Conservation (phyloP, 2,329 filamentous ascomycete genomes). For the Paecilomyces formosus region DNA sequence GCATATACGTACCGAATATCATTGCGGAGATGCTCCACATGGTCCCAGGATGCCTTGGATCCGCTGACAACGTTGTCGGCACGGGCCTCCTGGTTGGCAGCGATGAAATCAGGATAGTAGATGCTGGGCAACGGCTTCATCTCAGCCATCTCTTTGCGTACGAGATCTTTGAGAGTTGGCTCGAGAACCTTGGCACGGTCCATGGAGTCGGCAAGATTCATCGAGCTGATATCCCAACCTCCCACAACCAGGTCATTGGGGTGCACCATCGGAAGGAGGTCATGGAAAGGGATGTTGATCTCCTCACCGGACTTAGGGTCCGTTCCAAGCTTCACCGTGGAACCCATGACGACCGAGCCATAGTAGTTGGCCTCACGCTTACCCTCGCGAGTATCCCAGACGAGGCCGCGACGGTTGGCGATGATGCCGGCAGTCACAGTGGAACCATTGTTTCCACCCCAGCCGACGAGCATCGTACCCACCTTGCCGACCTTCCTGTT, state of each 20-base stretch:
- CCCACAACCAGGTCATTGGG: slow-evolving; percentile 92
- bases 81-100: slow-evolving; percentile 93
- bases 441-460: slow-evolving; percentile 96
- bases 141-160: slow-evolving; percentile 85
- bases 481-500: slow-evolving; percentile 88
- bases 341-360: slow-evolving; percentile 93
- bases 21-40: slow-evolving; percentile 86
- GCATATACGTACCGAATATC: slow-evolving; percentile 64
- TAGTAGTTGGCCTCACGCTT: slow-evolving; percentile 89
- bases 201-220: slow-evolving; percentile 89
- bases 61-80: slow-evolving; percentile 86
- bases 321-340: slow-evolving; percentile 91
- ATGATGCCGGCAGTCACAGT: slow-evolving; percentile 96
- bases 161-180: slow-evolving; percentile 81
- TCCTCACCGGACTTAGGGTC: slow-evolving; percentile 78
- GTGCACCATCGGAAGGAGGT: slow-evolving; percentile 92
- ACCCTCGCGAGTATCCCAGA: slow-evolving; percentile 92
- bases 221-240: slow-evolving; percentile 92
- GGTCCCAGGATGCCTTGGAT: slow-evolving; percentile 72
- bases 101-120: slow-evolving; percentile 99
- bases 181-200: slow-evolving; percentile 92
- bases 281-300: slow-evolving; percentile 92
- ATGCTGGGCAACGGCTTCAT: slow-evolving; percentile 88
- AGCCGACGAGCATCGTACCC: slow-evolving; percentile 95
- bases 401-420: slow-evolving; percentile 78